phyloP scores from a whole-genome alignment of 2,329 filamentous ascomycete genomes.

The Coniochaeta prunicola region DNA sequence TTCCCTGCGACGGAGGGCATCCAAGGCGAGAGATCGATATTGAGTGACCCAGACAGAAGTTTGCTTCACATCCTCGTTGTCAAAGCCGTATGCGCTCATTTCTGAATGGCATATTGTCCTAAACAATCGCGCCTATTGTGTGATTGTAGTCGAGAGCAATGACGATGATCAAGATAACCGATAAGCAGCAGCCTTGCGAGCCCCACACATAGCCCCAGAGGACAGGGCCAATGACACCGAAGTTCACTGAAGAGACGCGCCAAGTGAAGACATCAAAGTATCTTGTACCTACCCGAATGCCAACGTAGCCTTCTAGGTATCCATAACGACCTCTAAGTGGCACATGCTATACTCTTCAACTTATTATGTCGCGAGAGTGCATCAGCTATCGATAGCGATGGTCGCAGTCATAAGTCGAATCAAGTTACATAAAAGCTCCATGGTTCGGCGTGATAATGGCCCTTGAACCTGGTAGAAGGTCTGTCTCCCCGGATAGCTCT shows the following conservation, averaged over 20 bases:
- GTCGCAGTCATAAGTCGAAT: conserved; percentile 5
- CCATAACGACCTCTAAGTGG: neutral
- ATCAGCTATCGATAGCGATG: conserved; percentile 12
- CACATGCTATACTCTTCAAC: neutral
- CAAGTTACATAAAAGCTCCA: neutral
- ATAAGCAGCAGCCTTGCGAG: neutral
- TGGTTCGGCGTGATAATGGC: conserved; percentile 38
- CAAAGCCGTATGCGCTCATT: neutral
- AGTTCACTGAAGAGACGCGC: neutral
- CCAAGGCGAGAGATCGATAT: neutral
- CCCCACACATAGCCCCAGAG: neutral
- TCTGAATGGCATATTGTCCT: neutral
- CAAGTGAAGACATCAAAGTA: neutral
- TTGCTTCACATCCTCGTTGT: neutral
- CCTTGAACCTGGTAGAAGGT: conserved; percentile 54
- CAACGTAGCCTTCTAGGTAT: conserved; percentile 7
- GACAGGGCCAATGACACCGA: neutral
- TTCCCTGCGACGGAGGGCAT: neutral
- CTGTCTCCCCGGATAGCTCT: conserved; percentile 73
- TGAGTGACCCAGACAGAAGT: neutral
- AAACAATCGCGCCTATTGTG: neutral
- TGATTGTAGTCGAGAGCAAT: neutral
- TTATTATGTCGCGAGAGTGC: neutral
- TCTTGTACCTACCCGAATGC: conserved; percentile 4
- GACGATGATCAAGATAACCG: neutral